Evolutionary conservation across 164 flowering plant genomes (phyloP).

Genomic region (Nelumbo lutea): DNA sequence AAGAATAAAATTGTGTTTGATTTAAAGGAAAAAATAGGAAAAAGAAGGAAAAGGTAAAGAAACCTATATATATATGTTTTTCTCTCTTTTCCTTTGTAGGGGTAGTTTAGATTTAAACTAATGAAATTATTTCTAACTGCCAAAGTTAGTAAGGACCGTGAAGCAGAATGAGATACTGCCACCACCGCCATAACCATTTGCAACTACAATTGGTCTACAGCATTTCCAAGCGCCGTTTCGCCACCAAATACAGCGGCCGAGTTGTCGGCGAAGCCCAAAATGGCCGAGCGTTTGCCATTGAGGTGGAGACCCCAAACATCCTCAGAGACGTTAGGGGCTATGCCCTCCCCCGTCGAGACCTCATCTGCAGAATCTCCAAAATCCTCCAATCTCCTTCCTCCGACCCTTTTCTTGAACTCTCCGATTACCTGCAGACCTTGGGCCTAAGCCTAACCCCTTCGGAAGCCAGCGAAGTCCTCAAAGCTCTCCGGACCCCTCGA

Average conservation of each 20-base stretch:
- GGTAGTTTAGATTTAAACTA: no score
- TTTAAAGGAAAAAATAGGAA: no score
- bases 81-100: no score
- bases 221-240: slow-evolving; percentile 40
- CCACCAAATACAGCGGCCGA: slow-evolving; percentile 81
- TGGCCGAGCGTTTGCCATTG: slow-evolving; percentile 50
- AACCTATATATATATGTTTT: no score
- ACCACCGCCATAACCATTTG: not conserved
- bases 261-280: slow-evolving; percentile 36
- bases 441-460: slow-evolving; percentile 48
- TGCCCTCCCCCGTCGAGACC: slow-evolving; percentile 75
- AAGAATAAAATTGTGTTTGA: no score
- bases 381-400: slow-evolving; percentile 42
- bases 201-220: slow-evolving; percentile 4
- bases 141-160: not conserved
- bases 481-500: slow-evolving; percentile 49
- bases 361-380: slow-evolving; percentile 58
- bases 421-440: slow-evolving; percentile 50
- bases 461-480: slow-evolving; percentile 74
- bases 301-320: slow-evolving; percentile 36
- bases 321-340: slow-evolving; percentile 61
- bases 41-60: no score
- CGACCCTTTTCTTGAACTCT: slow-evolving; percentile 47
- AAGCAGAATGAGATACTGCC: slow-evolving; percentile 3
- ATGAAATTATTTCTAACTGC: no score